phyloP scores from a whole-genome alignment of 2,329 filamentous ascomycete species.

The Colletotrichum siamense region DNA sequence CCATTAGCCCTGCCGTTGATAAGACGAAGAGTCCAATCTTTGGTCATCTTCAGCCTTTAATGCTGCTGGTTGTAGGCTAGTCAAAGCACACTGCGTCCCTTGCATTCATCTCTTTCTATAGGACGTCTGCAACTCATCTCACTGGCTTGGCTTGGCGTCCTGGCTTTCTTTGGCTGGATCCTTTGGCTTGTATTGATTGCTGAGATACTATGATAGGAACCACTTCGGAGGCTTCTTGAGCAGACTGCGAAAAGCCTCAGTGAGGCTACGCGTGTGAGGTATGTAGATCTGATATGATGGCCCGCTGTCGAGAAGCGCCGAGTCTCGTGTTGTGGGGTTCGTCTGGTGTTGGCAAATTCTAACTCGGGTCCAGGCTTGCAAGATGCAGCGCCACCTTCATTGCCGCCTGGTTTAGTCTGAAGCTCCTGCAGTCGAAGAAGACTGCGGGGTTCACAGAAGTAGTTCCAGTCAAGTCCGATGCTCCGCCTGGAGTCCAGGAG shows the following conservation, averaged over 20 bases:
- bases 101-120: background rate
- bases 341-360: slow-evolving; percentile 8
- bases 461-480: slow-evolving; percentile 33
- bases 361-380: slow-evolving; percentile 48
- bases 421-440: slow-evolving; percentile 62
- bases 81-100: background rate
- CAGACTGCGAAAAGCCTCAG: slow-evolving; percentile 28
- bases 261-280: slow-evolving; percentile 25
- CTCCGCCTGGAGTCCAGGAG: slow-evolving; percentile 28
- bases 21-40: background rate
- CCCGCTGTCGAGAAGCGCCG: background rate
- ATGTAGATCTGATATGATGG: background rate
- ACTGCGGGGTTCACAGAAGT: slow-evolving; percentile 48
- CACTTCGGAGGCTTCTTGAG: slow-evolving; percentile 29
- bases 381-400: slow-evolving; percentile 64
- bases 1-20: background rate
- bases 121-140: background rate
- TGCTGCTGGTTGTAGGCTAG: background rate
- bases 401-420: slow-evolving; percentile 62
- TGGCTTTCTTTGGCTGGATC: background rate
- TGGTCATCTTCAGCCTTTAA: background rate
- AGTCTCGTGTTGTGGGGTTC: background rate
- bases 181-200: background rate
- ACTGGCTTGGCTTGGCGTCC: background rate
- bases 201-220: slow-evolving; percentile 4